These are phyloP conservation scores for Liriodendron chinense DNA, from an alignment of 164 flowering plant species.

Conservation along the genomic window DNA sequence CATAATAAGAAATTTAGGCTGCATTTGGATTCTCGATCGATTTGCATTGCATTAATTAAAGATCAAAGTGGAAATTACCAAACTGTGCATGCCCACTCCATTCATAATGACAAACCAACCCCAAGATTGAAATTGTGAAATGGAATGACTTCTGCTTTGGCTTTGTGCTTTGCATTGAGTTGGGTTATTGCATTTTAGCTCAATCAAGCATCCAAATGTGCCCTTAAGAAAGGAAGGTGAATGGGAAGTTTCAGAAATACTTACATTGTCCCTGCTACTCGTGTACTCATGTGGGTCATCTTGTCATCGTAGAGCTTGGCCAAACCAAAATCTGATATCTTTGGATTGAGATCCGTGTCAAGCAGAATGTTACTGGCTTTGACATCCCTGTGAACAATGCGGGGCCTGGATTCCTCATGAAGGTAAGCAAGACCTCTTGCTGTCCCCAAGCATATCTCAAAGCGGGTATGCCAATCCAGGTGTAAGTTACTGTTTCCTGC, in stretches of 20 bases:
- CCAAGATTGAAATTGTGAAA: too few species aligned
- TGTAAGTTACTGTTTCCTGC: constrained; percentile 41
- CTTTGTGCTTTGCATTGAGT: too few species aligned
- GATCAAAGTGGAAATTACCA: too few species aligned
- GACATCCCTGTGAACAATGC: constrained; percentile 76
- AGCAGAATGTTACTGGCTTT: constrained; percentile 83
- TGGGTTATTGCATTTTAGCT: too few species aligned
- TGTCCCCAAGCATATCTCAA: constrained; percentile 60
- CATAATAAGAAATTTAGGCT: too few species aligned
- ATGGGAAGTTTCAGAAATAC: neutral
- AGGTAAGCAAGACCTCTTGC: constrained; percentile 80
- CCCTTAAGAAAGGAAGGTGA: too few species aligned
- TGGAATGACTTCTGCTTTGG: too few species aligned
- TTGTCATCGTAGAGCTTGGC: constrained; percentile 23
- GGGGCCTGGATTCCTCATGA: constrained; percentile 65
- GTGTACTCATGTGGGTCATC: constrained; percentile 20
- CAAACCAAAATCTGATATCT: constrained; percentile 25
- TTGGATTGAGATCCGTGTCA: constrained; percentile 28
- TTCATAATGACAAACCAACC: too few species aligned
- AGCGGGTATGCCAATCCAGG: constrained; percentile 62
- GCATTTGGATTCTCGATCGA: too few species aligned
- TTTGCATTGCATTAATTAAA: too few species aligned
- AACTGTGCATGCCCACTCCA: too few species aligned
- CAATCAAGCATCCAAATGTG: too few species aligned
- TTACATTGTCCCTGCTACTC: constrained; percentile 26